Conservation (phyloP, 768 basidiomycete genomes). For the Mycena capillaripes region DNA sequence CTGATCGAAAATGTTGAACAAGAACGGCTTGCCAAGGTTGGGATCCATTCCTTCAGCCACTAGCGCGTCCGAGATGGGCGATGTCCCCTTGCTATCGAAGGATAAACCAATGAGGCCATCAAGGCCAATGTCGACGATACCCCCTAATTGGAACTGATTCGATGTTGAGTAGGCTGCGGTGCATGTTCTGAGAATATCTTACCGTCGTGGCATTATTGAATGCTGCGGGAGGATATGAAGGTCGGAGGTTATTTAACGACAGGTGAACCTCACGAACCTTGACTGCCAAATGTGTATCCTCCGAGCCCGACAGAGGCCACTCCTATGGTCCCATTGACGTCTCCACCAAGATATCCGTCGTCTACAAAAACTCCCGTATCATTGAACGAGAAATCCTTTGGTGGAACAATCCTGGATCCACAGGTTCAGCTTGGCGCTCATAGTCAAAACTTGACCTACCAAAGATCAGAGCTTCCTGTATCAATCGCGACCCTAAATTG, state of each 20-base stretch:
- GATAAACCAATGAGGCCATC: not conserved
- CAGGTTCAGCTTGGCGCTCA: not conserved
- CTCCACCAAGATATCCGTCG: not conserved
- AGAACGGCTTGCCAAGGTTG: not conserved
- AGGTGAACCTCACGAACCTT: not conserved
- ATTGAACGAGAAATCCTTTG: not conserved
- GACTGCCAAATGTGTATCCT: not conserved
- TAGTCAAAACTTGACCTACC: not conserved
- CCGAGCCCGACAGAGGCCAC: slow-evolving; percentile 5
- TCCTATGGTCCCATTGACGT: not conserved
- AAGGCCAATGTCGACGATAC: not conserved
- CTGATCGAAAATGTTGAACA: slow-evolving; percentile 8
- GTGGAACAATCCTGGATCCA: not conserved
- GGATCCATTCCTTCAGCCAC: not conserved
- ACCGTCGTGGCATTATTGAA: not conserved
- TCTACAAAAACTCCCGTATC: not conserved
- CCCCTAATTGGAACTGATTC: not conserved
- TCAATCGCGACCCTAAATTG: not conserved
- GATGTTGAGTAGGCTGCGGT: not conserved
- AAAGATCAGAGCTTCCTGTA: not conserved
- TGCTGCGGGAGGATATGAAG: not conserved
- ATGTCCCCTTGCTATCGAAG: not conserved
- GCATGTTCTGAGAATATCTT: too few relatives aligned
- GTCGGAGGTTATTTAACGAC: not conserved
- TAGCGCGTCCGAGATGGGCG: not conserved